phyloP scores from a whole-genome alignment of 202 grass and related monocot species.

The Eragrostis tef region DNA sequence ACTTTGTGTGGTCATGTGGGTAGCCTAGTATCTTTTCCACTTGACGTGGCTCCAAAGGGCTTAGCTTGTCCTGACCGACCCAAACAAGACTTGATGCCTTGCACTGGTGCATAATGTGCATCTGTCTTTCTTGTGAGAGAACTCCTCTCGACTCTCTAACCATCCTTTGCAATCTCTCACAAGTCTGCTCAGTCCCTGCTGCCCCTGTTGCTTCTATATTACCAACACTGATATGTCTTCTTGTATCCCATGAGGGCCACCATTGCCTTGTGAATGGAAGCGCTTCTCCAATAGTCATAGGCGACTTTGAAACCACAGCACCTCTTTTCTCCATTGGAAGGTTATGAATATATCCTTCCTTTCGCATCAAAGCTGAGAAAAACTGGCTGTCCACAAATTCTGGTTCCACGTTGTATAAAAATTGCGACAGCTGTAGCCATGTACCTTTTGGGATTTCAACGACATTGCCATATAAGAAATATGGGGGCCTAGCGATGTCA shows the following conservation, averaged over 20 bases:
- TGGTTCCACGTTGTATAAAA: slow-evolving; percentile 67
- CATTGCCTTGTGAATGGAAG: slow-evolving; percentile 62
- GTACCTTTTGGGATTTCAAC: slow-evolving; percentile 59
- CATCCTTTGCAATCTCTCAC: slow-evolving; percentile 55
- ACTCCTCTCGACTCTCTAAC: slow-evolving; percentile 56
- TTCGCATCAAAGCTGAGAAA: slow-evolving; percentile 72
- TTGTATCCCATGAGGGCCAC: slow-evolving; percentile 78
- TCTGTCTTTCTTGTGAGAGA: slow-evolving; percentile 50
- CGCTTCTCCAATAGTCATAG: slow-evolving; percentile 65
- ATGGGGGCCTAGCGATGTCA: slow-evolving; percentile 53
- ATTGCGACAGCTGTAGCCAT: slow-evolving; percentile 61
- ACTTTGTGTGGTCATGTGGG: slow-evolving; percentile 59
- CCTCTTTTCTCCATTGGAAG: slow-evolving; percentile 57
- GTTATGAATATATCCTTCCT: slow-evolving; percentile 90
- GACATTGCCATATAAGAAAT: slow-evolving; percentile 79
- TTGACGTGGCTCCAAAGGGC: slow-evolving; percentile 63
- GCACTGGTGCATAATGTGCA: slow-evolving; percentile 63
- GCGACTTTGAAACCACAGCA: slow-evolving; percentile 57
- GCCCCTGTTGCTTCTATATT: slow-evolving; percentile 39
- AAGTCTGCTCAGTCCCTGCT: slow-evolving; percentile 36
- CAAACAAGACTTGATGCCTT: slow-evolving; percentile 67
- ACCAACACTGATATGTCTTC: slow-evolving; percentile 61
- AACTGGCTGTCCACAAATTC: slow-evolving; percentile 72
- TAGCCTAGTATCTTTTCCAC: slow-evolving; percentile 75
- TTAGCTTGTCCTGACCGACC: slow-evolving; percentile 62